These are phyloP conservation scores for Priceomyces medius DNA, from an alignment of 805 yeast species.

Conservation along the genomic window DNA sequence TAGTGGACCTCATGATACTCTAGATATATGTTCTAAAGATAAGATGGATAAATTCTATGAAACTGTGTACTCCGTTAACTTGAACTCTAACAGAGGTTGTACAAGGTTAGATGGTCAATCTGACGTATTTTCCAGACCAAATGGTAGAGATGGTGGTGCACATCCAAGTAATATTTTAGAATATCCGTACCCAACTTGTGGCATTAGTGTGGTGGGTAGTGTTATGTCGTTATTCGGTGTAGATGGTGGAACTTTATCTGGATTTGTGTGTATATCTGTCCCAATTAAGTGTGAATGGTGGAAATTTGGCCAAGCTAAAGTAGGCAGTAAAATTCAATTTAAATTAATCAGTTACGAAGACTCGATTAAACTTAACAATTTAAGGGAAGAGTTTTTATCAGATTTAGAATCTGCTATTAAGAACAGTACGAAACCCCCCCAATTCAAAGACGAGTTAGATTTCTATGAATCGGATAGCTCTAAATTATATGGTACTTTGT, in stretches of 20 bases:
- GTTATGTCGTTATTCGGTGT: conserved; percentile 96
- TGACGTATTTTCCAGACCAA: conserved; percentile 93
- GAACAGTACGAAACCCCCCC: conserved; percentile 43
- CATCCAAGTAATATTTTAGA: conserved; percentile 98
- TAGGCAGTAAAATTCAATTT: conserved; percentile 84
- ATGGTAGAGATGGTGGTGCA: conserved; percentile 97
- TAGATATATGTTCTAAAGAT: conserved; percentile 83
- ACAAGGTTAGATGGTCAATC: conserved; percentile 93
- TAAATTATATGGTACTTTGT: too few relatives aligned
- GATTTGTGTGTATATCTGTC: conserved; percentile 95
- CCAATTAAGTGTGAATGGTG: conserved; percentile 95
- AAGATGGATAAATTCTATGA: conserved; percentile 82
- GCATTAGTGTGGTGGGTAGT: conserved; percentile 96
- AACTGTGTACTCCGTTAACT: conserved; percentile 94
- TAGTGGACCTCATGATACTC: conserved; percentile 97
- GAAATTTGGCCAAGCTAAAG: conserved; percentile 97
- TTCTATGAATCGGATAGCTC: too few relatives aligned
- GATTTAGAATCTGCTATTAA: conserved; percentile 44
- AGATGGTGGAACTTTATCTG: conserved; percentile 97
- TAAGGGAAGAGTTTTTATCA: conserved; percentile 58
- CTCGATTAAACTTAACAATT: conserved; percentile 62
- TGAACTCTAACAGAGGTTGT: conserved; percentile 96
- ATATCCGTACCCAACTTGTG: conserved; percentile 94
- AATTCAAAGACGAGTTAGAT: conserved; percentile 69
- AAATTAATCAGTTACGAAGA: conserved; percentile 68